Evolutionary conservation across 108 stramenopile genomes (phyloP).

Genomic region (Skeletonema costatum): DNA sequence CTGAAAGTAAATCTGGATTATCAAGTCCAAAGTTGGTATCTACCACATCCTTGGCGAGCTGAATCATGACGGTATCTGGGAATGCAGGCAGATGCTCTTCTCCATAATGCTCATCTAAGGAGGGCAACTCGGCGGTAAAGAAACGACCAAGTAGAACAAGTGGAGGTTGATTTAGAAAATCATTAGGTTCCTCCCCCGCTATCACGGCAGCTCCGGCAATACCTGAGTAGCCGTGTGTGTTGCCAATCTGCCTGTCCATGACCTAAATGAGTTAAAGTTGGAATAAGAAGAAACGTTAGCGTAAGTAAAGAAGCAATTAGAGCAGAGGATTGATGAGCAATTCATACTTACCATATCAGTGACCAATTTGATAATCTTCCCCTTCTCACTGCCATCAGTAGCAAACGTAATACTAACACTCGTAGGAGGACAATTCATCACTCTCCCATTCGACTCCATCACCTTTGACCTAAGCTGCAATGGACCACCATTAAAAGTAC

Average conservation of each 20-base stretch:
- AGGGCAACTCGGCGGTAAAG: slow-evolving; percentile 8
- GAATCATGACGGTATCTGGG: slow-evolving; percentile 66
- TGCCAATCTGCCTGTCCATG: slow-evolving; percentile 64
- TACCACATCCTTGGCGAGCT: slow-evolving; percentile 62
- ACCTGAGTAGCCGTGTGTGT: slow-evolving; percentile 59
- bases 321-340: neutral
- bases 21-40: slow-evolving; percentile 40
- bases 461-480: slow-evolving; percentile 42
- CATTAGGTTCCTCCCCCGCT: slow-evolving; percentile 42
- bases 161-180: slow-evolving; percentile 22
- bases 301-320: neutral
- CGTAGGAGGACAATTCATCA: slow-evolving; percentile 61
- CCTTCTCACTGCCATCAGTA: slow-evolving; percentile 10
- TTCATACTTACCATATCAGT: slow-evolving; percentile 41
- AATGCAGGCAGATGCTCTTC: slow-evolving; percentile 53
- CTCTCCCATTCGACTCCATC: slow-evolving; percentile 46
- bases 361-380: slow-evolving; percentile 53
- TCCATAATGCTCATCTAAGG: slow-evolving; percentile 7
- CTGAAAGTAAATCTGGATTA: slow-evolving; percentile 50
- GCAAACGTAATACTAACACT: slow-evolving; percentile 54
- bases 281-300: neutral
- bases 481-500: slow-evolving; percentile 49
- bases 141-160: slow-evolving; percentile 9
- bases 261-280: neutral
- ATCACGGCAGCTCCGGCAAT: slow-evolving; percentile 51